Percentiles rank a stretch among this genome's conserved stretches.
These are phyloP conservation scores for Paxillus ammoniavirescens DNA, from an alignment of 768 basidiomycete species.

Conservation along the genomic window DNA sequence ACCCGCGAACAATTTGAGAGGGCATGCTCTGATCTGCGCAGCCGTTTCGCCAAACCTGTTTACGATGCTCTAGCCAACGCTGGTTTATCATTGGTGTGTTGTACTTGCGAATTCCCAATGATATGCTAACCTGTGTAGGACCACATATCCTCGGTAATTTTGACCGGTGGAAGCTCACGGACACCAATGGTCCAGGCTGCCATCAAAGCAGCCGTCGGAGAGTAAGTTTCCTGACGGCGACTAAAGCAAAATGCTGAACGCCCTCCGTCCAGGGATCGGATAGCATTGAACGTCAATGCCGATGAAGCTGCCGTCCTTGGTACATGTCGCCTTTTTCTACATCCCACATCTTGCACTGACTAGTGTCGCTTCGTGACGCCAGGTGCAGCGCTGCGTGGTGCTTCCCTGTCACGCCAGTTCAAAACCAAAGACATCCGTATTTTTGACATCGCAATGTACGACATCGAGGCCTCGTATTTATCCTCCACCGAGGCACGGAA, in stretches of 20 bases:
- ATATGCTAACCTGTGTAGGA: slow-evolving; percentile 41
- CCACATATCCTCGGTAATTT: slow-evolving; percentile 83
- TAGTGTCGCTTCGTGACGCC: neutral
- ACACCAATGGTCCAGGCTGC: slow-evolving; percentile 91
- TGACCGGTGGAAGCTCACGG: slow-evolving; percentile 89
- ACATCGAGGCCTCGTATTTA: slow-evolving; percentile 77
- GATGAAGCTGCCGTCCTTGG: slow-evolving; percentile 95
- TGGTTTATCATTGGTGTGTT: slow-evolving; percentile 61
- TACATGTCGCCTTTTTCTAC: slow-evolving; percentile 16
- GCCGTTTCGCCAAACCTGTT: slow-evolving; percentile 68
- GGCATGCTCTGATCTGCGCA: slow-evolving; percentile 63
- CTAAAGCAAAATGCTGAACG: neutral
- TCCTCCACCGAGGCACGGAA: slow-evolving; percentile 59
- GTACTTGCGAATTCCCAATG: neutral
- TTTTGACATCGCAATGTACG: slow-evolving; percentile 67
- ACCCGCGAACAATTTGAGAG: slow-evolving; percentile 78
- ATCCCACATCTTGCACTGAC: slow-evolving; percentile 2
- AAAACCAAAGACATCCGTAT: slow-evolving; percentile 94
- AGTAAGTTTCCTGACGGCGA: slow-evolving; percentile 44
- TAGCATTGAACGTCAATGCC: slow-evolving; percentile 93
- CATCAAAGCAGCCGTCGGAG: slow-evolving; percentile 73
- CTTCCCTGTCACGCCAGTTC: slow-evolving; percentile 84
- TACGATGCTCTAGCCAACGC: slow-evolving; percentile 67
- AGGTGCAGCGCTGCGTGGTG: slow-evolving; percentile 90
- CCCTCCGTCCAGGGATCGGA: slow-evolving; percentile 55